A percentile compares a stretch with the other conserved stretches of the same genome.
phyloP scores from a whole-genome alignment of 768 basidiomycete species.

The Flagelloscypha sp. region DNA sequence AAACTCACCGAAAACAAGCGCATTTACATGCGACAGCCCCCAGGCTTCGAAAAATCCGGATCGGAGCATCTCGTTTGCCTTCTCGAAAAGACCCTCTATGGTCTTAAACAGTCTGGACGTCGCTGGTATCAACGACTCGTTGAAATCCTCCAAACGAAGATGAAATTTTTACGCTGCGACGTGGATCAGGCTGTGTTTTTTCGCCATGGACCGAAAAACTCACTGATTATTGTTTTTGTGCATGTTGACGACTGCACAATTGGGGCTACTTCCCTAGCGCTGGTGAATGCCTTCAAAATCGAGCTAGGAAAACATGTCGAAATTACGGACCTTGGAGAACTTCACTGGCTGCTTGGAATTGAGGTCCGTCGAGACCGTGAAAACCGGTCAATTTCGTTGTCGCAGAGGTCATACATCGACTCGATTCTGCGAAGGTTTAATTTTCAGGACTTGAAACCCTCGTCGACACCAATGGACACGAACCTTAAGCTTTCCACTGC shows the following conservation, averaged over 20 bases:
- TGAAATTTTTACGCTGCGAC: conserved; percentile 14
- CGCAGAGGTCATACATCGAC: conserved; percentile 16
- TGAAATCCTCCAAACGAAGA: conserved; percentile 8
- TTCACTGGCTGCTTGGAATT: conserved; percentile 23
- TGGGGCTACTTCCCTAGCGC: conserved; percentile 7
- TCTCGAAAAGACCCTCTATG: conserved; percentile 21
- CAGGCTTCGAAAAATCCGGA: conserved; percentile 15
- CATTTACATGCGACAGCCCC: conserved; percentile 37
- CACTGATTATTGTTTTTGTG: conserved; percentile 15
- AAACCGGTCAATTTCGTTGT: conserved; percentile 14
- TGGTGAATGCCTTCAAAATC: conserved; percentile 17
- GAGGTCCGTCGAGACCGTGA: conserved; percentile 15
- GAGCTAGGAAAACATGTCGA: conserved; percentile 14
- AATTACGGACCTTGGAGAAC: conserved; percentile 18
- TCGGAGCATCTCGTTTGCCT: conserved; percentile 10
- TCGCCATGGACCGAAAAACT: conserved; percentile 5
- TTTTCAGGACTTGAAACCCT: conserved; percentile 9
- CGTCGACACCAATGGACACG: conserved; percentile 3
- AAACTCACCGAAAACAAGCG: conserved; percentile 14
- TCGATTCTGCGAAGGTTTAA: conserved; percentile 13
- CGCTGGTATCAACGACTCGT: conserved; percentile 17
- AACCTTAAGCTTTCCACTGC: not conserved
- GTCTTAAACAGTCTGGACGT: conserved; percentile 20
- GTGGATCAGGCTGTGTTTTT: conserved; percentile 20
- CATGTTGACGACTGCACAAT: conserved; percentile 27